phyloP scores from a whole-genome alignment of 2,329 filamentous ascomycete species.

The Colletotrichum sp. region DNA sequence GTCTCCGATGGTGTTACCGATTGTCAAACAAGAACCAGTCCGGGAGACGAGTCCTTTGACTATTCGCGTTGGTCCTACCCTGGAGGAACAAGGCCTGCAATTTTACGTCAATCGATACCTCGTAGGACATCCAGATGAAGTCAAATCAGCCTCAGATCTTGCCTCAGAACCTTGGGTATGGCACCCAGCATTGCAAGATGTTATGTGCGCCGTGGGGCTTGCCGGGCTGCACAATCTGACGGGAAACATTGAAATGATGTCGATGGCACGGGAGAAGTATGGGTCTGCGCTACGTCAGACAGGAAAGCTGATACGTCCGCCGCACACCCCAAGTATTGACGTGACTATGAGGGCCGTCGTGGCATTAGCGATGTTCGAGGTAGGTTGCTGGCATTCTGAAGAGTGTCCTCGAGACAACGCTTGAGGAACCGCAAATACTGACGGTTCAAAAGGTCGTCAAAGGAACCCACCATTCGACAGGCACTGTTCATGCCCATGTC shows the following conservation, averaged over 20 bases:
- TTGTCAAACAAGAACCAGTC: constrained; percentile 4
- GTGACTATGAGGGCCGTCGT: constrained; percentile 59
- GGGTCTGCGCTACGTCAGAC: constrained; percentile 56
- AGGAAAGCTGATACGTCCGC: constrained; percentile 42
- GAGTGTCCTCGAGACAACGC: background rate
- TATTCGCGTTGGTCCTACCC: constrained; percentile 43
- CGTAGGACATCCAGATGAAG: constrained; percentile 56
- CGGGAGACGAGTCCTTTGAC: constrained; percentile 18
- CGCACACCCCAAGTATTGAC: constrained; percentile 38
- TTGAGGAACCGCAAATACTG: constrained; percentile 14
- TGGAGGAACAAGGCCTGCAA: constrained; percentile 52
- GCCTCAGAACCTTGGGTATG: constrained; percentile 40
- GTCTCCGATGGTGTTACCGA: constrained; percentile 9
- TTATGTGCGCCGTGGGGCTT: constrained; percentile 63
- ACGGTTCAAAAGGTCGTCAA: constrained; percentile 46
- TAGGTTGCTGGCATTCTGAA: constrained; percentile 31
- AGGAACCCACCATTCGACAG: constrained; percentile 49
- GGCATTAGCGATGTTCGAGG: constrained; percentile 67
- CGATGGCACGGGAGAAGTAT: constrained; percentile 58
- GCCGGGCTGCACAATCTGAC: constrained; percentile 62
- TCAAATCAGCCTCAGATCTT: constrained; percentile 42
- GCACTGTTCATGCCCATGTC: constrained; percentile 62
- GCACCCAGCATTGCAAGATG: constrained; percentile 46
- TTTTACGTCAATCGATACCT: constrained; percentile 59
- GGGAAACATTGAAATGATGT: constrained; percentile 49